Evolutionary conservation across 805 yeast genomes (phyloP).

Genomic region (Grigorovia transvaalensis): DNA sequence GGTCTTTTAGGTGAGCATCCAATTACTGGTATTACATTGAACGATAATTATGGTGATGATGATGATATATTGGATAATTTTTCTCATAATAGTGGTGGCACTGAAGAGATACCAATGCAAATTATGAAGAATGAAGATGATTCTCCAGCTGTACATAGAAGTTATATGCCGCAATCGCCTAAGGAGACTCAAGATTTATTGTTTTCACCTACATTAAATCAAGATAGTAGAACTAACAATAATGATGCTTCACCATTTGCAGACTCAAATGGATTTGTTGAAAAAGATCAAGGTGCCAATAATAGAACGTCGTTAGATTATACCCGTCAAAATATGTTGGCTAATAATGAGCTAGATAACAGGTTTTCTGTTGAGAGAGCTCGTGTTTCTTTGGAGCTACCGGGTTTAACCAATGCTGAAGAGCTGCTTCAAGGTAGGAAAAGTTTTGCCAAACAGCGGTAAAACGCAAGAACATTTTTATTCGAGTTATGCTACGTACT

Average conservation of each 20-base stretch:
- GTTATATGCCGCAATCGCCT: conserved; percentile 16
- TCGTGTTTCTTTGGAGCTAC: conserved; percentile 32
- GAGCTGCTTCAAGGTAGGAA: conserved; percentile 6
- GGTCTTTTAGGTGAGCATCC: conserved; percentile 27
- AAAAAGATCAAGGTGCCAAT: neutral
- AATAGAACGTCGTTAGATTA: conserved; percentile 31
- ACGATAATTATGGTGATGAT: conserved; percentile 6
- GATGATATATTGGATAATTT: conserved; percentile 4
- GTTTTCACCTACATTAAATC: conserved; percentile 12
- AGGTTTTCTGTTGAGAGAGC: conserved; percentile 33
- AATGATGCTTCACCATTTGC: neutral
- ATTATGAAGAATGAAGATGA: conserved; percentile 19
- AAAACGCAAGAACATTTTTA: neutral
- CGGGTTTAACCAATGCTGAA: conserved; percentile 32
- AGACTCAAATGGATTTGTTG: neutral
- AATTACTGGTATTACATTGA: conserved; percentile 20
- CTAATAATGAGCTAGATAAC: conserved; percentile 29
- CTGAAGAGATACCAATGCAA: conserved; percentile 33
- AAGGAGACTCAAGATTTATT: conserved; percentile 20
- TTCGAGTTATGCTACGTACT: too few relatives aligned
- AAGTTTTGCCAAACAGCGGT: conserved; percentile 5
- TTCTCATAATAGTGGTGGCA: conserved; percentile 25
- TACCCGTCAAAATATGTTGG: conserved; percentile 30
- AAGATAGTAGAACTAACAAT: neutral
- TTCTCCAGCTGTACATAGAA: conserved; percentile 18